These are phyloP conservation scores for Diospyros lotus DNA, from an alignment of 148 eudicot genomes.

Conservation along the genomic window DNA sequence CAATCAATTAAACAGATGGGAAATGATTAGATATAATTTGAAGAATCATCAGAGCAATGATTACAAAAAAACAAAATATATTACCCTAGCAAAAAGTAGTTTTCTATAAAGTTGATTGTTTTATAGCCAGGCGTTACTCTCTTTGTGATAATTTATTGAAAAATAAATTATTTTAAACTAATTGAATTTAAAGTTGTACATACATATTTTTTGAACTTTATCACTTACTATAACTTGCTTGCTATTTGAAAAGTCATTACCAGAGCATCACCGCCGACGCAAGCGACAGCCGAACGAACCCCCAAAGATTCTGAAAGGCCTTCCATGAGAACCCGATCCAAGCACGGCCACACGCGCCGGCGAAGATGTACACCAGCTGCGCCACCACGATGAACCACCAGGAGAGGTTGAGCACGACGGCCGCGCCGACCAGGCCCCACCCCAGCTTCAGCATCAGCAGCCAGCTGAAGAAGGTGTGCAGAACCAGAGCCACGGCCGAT, in stretches of 20 bases:
- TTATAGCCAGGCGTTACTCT: too few species aligned
- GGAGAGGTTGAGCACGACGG: slow-evolving; percentile 25
- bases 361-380: slow-evolving; percentile 26
- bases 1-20: too few species aligned
- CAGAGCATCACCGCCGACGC: slow-evolving; percentile 43
- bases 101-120: too few species aligned
- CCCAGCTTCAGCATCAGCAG: slow-evolving; percentile 18
- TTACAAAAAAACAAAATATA: too few species aligned
- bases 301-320: slow-evolving; percentile 36
- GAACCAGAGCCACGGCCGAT: slow-evolving; percentile 15
- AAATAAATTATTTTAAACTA: too few species aligned
- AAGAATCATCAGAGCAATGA: too few species aligned
- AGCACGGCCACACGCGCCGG: slow-evolving; percentile 22
- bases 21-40: too few species aligned
- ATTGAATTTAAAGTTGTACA: too few species aligned
- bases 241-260: neutral
- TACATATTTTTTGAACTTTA: too few species aligned
- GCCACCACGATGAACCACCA: slow-evolving; percentile 37
- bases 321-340: slow-evolving; percentile 34
- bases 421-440: slow-evolving; percentile 31
- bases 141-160: too few species aligned
- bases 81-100: too few species aligned
- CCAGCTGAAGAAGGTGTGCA: slow-evolving; percentile 29
- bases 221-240: too few species aligned
- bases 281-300: slow-evolving; percentile 27